A percentile compares a stretch with the other conserved stretches of the same genome.
These are phyloP conservation scores for Fusarium citri DNA, from an alignment of 2,329 filamentous ascomycete species.

Conservation along the genomic window DNA sequence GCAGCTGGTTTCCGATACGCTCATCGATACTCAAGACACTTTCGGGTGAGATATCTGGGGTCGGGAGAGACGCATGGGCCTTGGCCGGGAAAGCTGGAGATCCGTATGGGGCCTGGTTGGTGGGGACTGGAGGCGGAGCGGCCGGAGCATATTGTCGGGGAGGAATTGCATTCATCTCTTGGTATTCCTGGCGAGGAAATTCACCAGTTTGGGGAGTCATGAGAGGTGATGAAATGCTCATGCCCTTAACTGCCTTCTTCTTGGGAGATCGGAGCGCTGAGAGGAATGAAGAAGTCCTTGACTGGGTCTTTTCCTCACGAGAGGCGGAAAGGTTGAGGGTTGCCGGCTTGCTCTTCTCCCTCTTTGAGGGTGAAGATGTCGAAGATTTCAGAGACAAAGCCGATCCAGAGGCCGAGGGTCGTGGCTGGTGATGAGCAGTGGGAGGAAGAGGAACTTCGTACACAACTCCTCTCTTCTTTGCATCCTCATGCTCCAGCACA, in stretches of 20 bases:
- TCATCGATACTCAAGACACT: slow-evolving; percentile 65
- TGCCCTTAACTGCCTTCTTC: slow-evolving; percentile 62
- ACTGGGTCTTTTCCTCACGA: slow-evolving; percentile 63
- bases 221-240: slow-evolving; percentile 74
- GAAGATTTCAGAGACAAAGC: slow-evolving; percentile 45
- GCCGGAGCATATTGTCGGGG: slow-evolving; percentile 69
- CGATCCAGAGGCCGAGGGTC: slow-evolving; percentile 34
- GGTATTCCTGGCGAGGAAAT: slow-evolving; percentile 65
- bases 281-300: slow-evolving; percentile 68
- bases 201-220: slow-evolving; percentile 71
- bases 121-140: slow-evolving; percentile 67
- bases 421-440: slow-evolving; percentile 40
- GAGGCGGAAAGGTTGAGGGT: slow-evolving; percentile 60
- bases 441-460: slow-evolving; percentile 57
- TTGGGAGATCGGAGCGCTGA: slow-evolving; percentile 71
- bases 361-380: slow-evolving; percentile 54
- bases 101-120: slow-evolving; percentile 55
- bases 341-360: slow-evolving; percentile 61
- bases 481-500: slow-evolving; percentile 88
- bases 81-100: slow-evolving; percentile 40
- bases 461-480: slow-evolving; percentile 67
- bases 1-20: slow-evolving; percentile 59
- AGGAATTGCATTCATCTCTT: slow-evolving; percentile 68
- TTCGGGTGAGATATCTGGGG: slow-evolving; percentile 55
- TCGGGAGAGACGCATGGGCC: slow-evolving; percentile 41